Percentiles rank a stretch among this genome's conserved stretches.
Conservation (phyloP, 1,284 basidiomycete genomes). For the Filobasidium uniguttulatum region DNA sequence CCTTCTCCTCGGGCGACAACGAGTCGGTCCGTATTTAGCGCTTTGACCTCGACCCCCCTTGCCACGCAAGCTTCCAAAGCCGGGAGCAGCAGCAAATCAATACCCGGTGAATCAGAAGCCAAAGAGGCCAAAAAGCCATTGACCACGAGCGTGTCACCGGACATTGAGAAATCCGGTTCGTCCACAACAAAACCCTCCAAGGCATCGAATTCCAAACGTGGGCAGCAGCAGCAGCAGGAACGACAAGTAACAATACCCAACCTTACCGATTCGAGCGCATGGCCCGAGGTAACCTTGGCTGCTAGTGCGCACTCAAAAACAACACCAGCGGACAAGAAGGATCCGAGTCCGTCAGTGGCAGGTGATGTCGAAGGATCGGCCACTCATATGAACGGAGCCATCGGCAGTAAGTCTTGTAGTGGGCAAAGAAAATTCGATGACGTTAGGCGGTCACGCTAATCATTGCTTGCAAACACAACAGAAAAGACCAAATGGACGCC, state of each 20-base stretch:
- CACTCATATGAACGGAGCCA: not conserved
- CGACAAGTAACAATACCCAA: conserved; percentile 7
- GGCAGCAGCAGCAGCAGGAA: too few species aligned
- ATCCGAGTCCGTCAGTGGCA: not conserved
- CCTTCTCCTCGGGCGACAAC: not conserved
- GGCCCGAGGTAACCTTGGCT: not conserved
- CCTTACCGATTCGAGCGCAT: not conserved
- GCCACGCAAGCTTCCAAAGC: not conserved
- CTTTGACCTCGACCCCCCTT: conserved; percentile 1
- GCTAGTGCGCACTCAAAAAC: conserved; percentile 13
- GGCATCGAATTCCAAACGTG: too few species aligned
- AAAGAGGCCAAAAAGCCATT: too few species aligned
- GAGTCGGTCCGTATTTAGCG: conserved; percentile 9
- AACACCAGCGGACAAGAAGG: not conserved
- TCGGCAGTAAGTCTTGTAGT: not conserved
- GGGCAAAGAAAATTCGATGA: not conserved
- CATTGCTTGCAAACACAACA: conserved; percentile 10
- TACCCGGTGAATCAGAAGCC: too few species aligned
- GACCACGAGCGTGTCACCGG: too few species aligned
- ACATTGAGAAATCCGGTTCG: too few species aligned
- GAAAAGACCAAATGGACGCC: conserved; percentile 37
- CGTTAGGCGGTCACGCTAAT: not conserved
- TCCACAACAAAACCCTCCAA: too few species aligned
- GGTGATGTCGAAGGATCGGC: not conserved
- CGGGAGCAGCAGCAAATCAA: too few species aligned